phyloP scores from a whole-genome alignment of 176 grass and related monocot species.

The Triticum timopheevii region DNA sequence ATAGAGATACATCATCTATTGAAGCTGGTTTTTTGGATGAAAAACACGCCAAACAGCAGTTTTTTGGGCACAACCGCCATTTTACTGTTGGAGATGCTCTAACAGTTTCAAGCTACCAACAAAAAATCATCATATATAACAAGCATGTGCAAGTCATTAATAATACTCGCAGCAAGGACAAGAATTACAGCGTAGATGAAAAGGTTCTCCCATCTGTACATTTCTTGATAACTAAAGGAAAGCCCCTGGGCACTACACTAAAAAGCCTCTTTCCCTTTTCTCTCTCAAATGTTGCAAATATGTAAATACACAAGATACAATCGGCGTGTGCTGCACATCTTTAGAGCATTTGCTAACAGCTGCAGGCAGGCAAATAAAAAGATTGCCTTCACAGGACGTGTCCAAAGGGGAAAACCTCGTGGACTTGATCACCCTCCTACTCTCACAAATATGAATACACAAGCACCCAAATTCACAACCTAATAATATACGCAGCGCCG shows the following conservation, averaged over 20 bases:
- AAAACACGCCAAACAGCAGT: no score
- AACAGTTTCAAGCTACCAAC: not conserved
- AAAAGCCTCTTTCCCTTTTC: not conserved
- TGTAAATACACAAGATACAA: conserved; percentile 2
- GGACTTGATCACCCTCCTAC: conserved; percentile 20
- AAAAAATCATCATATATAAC: not conserved
- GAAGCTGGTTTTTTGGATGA: no score
- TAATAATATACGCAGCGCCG: conserved; percentile 41
- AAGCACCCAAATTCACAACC: conserved; percentile 49
- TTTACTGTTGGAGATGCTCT: no score
- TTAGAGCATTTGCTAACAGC: not conserved
- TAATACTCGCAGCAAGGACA: not conserved
- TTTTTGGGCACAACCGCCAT: no score
- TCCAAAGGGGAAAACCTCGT: conserved; percentile 37
- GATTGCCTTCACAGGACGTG: conserved; percentile 48
- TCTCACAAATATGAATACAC: conserved; percentile 33
- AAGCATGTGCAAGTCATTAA: not conserved
- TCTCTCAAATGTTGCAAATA: conserved; percentile 1
- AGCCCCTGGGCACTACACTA: conserved; percentile 18
- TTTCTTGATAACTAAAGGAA: not conserved
- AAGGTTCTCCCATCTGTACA: conserved; percentile 12
- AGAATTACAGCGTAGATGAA: not conserved
- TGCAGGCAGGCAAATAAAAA: conserved; percentile 56
- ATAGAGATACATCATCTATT: no score
- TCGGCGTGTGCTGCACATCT: conserved; percentile 23